A percentile compares a stretch with the other conserved stretches of the same genome.
Conservation (phyloP, 192 early-diverging fungal species). For the Umbelopsis sp. region DNA sequence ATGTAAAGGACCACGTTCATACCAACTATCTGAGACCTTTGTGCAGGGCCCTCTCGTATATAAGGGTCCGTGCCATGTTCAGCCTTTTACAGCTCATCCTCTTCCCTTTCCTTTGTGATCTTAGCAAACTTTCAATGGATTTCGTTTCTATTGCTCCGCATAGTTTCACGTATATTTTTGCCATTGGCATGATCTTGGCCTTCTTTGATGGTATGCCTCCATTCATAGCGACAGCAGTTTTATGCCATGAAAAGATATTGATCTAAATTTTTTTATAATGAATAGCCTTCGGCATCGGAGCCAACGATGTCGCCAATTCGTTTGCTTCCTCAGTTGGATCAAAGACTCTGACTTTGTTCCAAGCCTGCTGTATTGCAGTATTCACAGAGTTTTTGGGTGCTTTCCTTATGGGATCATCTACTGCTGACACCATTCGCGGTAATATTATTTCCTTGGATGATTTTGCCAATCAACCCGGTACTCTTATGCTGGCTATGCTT, state of each 20-base stretch:
- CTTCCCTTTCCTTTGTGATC: no score
- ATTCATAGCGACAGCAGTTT: background rate
- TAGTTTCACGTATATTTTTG: constrained; percentile 71
- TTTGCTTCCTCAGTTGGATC: constrained; percentile 88
- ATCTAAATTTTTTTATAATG: background rate
- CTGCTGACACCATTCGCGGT: constrained; percentile 81
- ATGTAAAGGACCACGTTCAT: no score
- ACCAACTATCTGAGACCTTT: no score
- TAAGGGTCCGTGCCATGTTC: no score
- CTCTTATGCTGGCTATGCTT: constrained; percentile 84
- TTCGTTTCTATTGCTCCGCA: constrained; percentile 22
- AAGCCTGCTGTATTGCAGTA: constrained; percentile 76
- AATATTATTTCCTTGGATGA: constrained; percentile 62
- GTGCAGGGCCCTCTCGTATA: no score
- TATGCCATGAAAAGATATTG: background rate
- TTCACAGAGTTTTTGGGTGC: constrained; percentile 87
- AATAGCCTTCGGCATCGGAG: constrained; percentile 69
- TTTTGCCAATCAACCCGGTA: constrained; percentile 65
- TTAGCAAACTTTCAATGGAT: background rate
- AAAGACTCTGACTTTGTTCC: constrained; percentile 71
- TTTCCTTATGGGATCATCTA: constrained; percentile 68
- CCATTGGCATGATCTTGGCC: constrained; percentile 63
- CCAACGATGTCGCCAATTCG: constrained; percentile 90
- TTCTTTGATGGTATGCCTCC: constrained; percentile 56
- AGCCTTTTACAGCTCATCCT: no score